phyloP scores from a whole-genome alignment of 306 rosid genomes.

The Vigna hirtella region DNA sequence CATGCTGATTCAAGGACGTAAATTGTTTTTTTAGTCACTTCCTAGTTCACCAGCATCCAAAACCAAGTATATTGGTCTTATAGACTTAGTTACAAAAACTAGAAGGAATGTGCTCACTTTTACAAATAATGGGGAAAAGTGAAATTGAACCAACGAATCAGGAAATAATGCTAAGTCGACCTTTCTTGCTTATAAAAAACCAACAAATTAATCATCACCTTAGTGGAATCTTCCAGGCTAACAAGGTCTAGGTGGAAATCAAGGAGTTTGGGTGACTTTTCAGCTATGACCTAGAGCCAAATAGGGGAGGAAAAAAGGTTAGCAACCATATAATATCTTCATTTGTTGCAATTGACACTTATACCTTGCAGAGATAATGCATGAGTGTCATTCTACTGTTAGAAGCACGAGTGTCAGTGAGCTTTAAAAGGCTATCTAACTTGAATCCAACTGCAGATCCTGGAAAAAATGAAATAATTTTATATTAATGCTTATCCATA shows the following conservation, averaged over 20 bases:
- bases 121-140: slow-evolving; percentile 9
- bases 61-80: background rate
- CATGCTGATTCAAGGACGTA: slow-evolving; percentile 20
- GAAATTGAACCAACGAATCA: slow-evolving; percentile 36
- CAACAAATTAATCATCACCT: slow-evolving; percentile 60
- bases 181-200: slow-evolving; percentile 21
- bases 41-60: slow-evolving; percentile 19
- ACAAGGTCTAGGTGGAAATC: slow-evolving; percentile 85
- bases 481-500: slow-evolving; percentile 11
- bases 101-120: slow-evolving; percentile 18
- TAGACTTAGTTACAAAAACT: slow-evolving; percentile 1
- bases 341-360: slow-evolving; percentile 37
- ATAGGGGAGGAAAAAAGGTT: slow-evolving; percentile 21
- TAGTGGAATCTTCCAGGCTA: slow-evolving; percentile 83
- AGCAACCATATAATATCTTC: slow-evolving; percentile 39
- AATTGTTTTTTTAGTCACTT: slow-evolving; percentile 14
- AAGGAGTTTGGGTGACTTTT: slow-evolving; percentile 82
- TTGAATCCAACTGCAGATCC: slow-evolving; percentile 98
- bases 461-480: slow-evolving; percentile 52
- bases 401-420: slow-evolving; percentile 89
- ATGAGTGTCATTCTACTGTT: slow-evolving; percentile 91
- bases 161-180: background rate
- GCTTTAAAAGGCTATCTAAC: slow-evolving; percentile 97
- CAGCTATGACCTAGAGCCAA: slow-evolving; percentile 72
- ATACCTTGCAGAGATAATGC: slow-evolving; percentile 99